Base-by-base conservation (phyloP, 371 early-diverging fungal genomes). In the Syncephalis fuscata region DNA sequence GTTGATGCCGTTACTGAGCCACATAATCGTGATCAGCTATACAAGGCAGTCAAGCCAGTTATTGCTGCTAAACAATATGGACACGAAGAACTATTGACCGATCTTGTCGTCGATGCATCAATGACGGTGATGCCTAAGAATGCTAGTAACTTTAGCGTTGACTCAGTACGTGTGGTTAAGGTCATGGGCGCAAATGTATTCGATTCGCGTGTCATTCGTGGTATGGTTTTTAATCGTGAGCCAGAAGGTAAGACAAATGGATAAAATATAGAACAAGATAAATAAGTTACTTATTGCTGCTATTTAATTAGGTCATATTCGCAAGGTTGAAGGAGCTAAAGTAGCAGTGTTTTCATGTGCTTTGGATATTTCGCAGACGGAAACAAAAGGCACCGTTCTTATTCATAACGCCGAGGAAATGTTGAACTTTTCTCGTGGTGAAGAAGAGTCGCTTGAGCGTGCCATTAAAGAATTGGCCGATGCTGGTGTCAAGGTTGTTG, bases 331-430 rank as follows among this genome's bases (percentile, higher is more conserved):
- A 44, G 78, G 85, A 57, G 92, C 90, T 58, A 92, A 92, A 71
- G 78, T 95, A 40, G 98, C 96, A 37, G 82, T 99, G 49, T 99
- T 89, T 67, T 85, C 93, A 37, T 97, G 96, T 63, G 85, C 93
- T 10, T 68, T 99, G 49, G 99, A 97, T 59, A 82, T 94, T 51
- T 70, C 85, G 16, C 82, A 91, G 62, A 95, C 98, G 23, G 99
- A 99, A 63, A 98, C 99, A 48, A 99, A 99, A 76, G 99, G 99
- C 40, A 98, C 98, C 4, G 96, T 99, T 37, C 71, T 98, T 60
- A 82, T 99, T 59, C 85, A 90, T 56, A 95, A 86, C 60, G 98
- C 98, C 48, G 71, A 82, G 49, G 99, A 98, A 61, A 88, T 99
- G 88, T 71, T 95, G 39, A 81, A 82, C 61, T 99, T 94, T 62